These are phyloP conservation scores for Metschnikowia proteae DNA, from an alignment of 805 yeast species.

Conservation along the genomic window DNA sequence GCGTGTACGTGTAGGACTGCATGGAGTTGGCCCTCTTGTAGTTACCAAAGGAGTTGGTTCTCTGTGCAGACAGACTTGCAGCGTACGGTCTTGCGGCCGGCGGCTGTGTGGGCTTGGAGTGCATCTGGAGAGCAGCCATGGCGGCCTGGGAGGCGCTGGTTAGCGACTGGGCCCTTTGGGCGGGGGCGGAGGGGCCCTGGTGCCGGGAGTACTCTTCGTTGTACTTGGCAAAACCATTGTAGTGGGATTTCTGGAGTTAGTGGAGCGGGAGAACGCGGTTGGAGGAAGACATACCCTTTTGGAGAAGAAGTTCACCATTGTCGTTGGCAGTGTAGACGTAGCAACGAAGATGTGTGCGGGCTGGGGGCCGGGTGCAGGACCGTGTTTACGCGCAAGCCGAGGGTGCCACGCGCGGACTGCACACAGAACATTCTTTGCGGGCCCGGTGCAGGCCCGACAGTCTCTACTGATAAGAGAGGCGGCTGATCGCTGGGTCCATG, in stretches of 20 bases:
- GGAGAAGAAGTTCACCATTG: constrained; percentile 12
- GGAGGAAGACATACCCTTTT: constrained; percentile 7
- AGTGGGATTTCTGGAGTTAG: constrained; percentile 12
- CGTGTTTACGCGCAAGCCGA: background rate
- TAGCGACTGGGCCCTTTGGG: constrained; percentile 23
- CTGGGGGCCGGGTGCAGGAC: background rate
- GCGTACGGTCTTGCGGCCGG: background rate
- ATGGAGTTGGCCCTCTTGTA: constrained; percentile 30
- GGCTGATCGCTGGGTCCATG: no score
- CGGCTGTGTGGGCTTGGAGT: constrained; percentile 19
- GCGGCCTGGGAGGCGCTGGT: constrained; percentile 41
- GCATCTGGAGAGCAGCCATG: constrained; percentile 36
- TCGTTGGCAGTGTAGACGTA: background rate
- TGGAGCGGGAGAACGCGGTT: background rate
- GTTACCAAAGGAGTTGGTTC: constrained; percentile 21
- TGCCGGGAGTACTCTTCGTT: constrained; percentile 24
- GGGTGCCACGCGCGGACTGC: background rate
- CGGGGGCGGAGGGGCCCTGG: constrained; percentile 14
- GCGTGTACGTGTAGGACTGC: constrained; percentile 35
- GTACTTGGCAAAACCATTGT: constrained; percentile 36
- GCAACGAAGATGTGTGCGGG: constrained; percentile 5
- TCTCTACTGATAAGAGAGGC: no score
- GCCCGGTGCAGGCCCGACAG: background rate
- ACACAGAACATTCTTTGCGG: background rate
- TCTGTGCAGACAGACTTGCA: background rate